These are phyloP conservation scores for Nemania sp. DNA, from an alignment of 2,329 filamentous ascomycete genomes.

Conservation along the genomic window DNA sequence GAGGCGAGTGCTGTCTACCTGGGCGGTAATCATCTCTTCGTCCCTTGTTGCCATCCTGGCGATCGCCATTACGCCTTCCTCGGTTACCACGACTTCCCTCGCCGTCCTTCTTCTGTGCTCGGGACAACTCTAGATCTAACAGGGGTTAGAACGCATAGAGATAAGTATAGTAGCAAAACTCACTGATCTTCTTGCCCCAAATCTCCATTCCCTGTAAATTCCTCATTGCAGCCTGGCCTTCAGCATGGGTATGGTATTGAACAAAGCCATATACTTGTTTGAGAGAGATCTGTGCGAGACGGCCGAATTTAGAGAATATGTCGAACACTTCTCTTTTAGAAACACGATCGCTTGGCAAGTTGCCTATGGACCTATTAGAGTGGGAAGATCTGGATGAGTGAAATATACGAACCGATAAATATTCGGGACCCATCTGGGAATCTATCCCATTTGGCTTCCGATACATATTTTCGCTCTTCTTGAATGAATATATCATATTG, in stretches of 20 bases:
- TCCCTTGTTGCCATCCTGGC: constrained; percentile 46
- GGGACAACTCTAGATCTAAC: constrained; percentile 88
- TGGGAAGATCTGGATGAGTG: constrained; percentile 11
- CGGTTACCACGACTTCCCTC: constrained; percentile 70
- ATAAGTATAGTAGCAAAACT: constrained; percentile 55
- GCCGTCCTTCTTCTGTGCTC: constrained; percentile 82
- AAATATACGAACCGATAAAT: constrained; percentile 74
- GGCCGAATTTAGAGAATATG: constrained; percentile 86
- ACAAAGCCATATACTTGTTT: constrained; percentile 98
- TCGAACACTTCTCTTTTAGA: constrained; percentile 95
- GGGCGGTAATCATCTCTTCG: constrained; percentile 48
- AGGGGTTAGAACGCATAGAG: constrained; percentile 30
- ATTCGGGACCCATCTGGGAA: constrained; percentile 82
- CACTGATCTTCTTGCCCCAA: constrained; percentile 92
- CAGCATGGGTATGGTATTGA: constrained; percentile 83
- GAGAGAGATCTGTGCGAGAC: constrained; percentile 92
- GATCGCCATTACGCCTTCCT: constrained; percentile 62
- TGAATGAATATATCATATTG: constrained; percentile 78
- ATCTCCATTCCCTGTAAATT: constrained; percentile 84
- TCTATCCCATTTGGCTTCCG: constrained; percentile 83
- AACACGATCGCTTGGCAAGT: constrained; percentile 91
- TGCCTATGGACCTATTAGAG: constrained; percentile 68
- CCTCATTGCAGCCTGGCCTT: constrained; percentile 80
- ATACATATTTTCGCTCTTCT: constrained; percentile 80
- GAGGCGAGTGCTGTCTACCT: constrained; percentile 44